Percentiles rank a stretch among this genome's conserved stretches.
Conservation (phyloP, 257 asterid species). For the Coffea canephora region DNA sequence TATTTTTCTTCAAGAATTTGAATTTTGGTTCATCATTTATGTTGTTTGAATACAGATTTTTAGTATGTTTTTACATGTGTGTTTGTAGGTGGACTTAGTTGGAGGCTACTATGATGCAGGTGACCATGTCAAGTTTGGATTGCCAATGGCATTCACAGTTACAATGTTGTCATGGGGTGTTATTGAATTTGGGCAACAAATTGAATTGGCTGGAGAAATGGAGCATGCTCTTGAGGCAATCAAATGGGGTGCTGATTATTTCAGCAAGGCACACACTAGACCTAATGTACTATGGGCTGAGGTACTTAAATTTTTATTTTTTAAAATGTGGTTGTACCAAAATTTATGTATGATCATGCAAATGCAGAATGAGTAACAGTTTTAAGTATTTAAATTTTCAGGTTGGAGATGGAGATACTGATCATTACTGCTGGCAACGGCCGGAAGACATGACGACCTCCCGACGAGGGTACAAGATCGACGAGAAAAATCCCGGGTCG, state of each 20-base stretch:
- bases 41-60: no score
- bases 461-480: constrained; percentile 21
- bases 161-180: constrained; percentile 29
- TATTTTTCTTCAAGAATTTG: constrained; percentile 6
- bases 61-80: no score
- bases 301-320: neutral
- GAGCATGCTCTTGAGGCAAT: constrained; percentile 21
- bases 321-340: neutral
- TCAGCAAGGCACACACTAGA: constrained; percentile 21
- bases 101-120: constrained; percentile 33
- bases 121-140: constrained; percentile 22
- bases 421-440: constrained; percentile 37
- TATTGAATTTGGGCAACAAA: constrained; percentile 10
- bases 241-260: constrained; percentile 29
- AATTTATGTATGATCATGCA: no score
- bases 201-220: constrained; percentile 3
- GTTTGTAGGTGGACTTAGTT: constrained; percentile 18
- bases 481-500: constrained; percentile 27
- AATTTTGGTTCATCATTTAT: no score
- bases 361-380: no score
- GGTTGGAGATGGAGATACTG: constrained; percentile 29
- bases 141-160: constrained; percentile 27
- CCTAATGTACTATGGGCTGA: constrained; percentile 25
- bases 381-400: neutral
- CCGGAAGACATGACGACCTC: constrained; percentile 35